Base-by-base conservation (phyloP, 225 moss, liverwort and hornwort genomes). In the Marchantia polymorpha region DNA sequence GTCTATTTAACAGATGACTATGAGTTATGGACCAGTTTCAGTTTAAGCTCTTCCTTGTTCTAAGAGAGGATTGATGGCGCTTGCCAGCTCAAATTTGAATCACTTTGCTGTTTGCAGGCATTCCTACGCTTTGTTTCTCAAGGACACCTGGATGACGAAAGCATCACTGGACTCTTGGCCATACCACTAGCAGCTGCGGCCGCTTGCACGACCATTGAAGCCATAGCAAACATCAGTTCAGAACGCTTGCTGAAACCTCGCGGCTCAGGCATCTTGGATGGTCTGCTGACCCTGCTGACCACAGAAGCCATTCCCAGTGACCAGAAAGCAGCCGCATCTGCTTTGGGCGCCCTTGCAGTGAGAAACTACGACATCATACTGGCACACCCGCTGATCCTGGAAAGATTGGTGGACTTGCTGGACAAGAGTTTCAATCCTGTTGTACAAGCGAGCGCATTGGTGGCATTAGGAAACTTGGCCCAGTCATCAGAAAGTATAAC, bases 301-400 rank as follows among this genome's bases (percentile, higher is more conserved):
- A 29, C 69, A 4, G 78, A 55, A 15, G 20, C 27, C 54, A 8
- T 56, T 23, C 67, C 78, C 20, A 79, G 68, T 69, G 53, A 68
- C 51, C 78, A 79, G 54, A 79, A 50, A 69, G 78, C 78, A 27
- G 78, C 78, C 14, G 78, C 78, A 31, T 79, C 78, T 23, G 78
- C 78, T 52, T 30, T 79, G 69, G 52, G 68, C 22, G 78, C 78
- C 60, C 69, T 79, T 16, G 78, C 78, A 19, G 31, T 79, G 17
- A 69, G 55, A 53, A 69, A 79, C 69, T 66, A 55, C 29, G 78
- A 79, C 26, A 14, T 53, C 46, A 79, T 79, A 27, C 67, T 79
- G 29, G 29, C 27, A 10, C 68, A 69, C 31, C 69, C 68, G 8
- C 14, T 79, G 30, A 46, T 55, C 7, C 39, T 79, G 7, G 78